Conservation (phyloP, 1,284 basidiomycete genomes). For the Chalciporus piperatoides region DNA sequence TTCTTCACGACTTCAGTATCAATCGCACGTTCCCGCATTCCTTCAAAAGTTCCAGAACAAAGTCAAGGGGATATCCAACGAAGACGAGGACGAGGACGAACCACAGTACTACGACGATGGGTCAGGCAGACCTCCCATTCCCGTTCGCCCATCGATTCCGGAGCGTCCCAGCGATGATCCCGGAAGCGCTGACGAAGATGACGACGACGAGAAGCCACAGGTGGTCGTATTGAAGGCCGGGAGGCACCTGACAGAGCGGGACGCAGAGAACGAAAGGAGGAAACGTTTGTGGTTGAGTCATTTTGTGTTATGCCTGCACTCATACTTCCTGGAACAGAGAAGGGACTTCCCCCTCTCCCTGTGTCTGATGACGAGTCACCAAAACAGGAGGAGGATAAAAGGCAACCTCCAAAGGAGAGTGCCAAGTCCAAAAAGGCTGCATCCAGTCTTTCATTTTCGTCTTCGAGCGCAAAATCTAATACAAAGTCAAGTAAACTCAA, state of each 20-base stretch:
- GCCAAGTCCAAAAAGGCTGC: constrained; percentile 20
- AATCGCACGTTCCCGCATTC: constrained; percentile 51
- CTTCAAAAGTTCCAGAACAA: constrained; percentile 57
- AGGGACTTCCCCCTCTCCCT: constrained; percentile 47
- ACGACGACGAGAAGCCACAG: constrained; percentile 77
- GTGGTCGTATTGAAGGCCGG: constrained; percentile 83
- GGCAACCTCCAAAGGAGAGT: constrained; percentile 11
- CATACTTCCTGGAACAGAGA: constrained; percentile 35
- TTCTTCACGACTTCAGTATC: constrained; percentile 60
- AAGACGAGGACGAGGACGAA: constrained; percentile 38
- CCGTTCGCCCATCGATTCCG: constrained; percentile 58
- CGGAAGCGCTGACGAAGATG: constrained; percentile 73
- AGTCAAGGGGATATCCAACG: constrained; percentile 48
- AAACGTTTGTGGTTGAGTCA: constrained; percentile 47
- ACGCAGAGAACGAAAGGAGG: constrained; percentile 73
- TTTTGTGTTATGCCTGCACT: neutral
- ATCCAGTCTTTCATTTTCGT: constrained; percentile 43
- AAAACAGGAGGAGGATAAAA: constrained; percentile 4
- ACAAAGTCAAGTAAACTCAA: constrained; percentile 35
- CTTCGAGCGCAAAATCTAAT: constrained; percentile 26
- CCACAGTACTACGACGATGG: constrained; percentile 49
- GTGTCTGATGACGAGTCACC: constrained; percentile 15
- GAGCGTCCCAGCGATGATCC: constrained; percentile 67
- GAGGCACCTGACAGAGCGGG: constrained; percentile 72
- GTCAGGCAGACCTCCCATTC: constrained; percentile 69